Evolutionary conservation across 2,329 filamentous ascomycete species (phyloP).

Genomic region (Paraphoma sp.): DNA sequence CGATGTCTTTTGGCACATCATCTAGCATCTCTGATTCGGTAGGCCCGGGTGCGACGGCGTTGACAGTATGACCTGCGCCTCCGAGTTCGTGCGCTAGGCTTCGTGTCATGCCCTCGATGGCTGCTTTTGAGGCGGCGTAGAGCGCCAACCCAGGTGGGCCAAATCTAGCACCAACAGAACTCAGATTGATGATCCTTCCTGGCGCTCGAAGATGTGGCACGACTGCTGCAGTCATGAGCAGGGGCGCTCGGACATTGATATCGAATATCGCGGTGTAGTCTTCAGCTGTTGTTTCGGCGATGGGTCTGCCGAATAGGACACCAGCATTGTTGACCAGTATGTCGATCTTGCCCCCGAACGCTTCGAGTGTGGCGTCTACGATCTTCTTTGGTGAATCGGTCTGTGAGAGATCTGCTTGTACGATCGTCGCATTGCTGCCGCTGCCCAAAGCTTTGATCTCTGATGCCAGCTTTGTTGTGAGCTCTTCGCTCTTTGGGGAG

Average conservation of each 20-base stretch:
- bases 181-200: slow-evolving; percentile 66
- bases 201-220: slow-evolving; percentile 58
- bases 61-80: slow-evolving; percentile 64
- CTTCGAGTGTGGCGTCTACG: slow-evolving; percentile 42
- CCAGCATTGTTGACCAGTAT: slow-evolving; percentile 55
- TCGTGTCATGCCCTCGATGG: slow-evolving; percentile 66
- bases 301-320: slow-evolving; percentile 31
- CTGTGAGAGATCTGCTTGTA: slow-evolving; percentile 51
- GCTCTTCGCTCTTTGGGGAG: slow-evolving; percentile 46
- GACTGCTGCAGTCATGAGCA: slow-evolving; percentile 62
- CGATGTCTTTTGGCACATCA: slow-evolving; percentile 57
- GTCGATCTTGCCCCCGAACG: slow-evolving; percentile 51
- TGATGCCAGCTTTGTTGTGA: slow-evolving; percentile 41
- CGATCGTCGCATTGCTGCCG: slow-evolving; percentile 43
- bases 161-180: slow-evolving; percentile 59
- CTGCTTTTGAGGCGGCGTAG: slow-evolving; percentile 66
- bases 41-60: slow-evolving; percentile 66
- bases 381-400: slow-evolving; percentile 45
- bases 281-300: slow-evolving; percentile 48
- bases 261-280: slow-evolving; percentile 64
- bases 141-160: slow-evolving; percentile 56
- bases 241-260: slow-evolving; percentile 62
- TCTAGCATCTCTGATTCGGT: slow-evolving; percentile 65
- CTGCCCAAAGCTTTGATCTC: slow-evolving; percentile 46
- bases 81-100: slow-evolving; percentile 67